Percentiles rank a stretch among this genome's conserved stretches.
Conservation (phyloP, 306 rosid species). For the Acacia acuminata region DNA sequence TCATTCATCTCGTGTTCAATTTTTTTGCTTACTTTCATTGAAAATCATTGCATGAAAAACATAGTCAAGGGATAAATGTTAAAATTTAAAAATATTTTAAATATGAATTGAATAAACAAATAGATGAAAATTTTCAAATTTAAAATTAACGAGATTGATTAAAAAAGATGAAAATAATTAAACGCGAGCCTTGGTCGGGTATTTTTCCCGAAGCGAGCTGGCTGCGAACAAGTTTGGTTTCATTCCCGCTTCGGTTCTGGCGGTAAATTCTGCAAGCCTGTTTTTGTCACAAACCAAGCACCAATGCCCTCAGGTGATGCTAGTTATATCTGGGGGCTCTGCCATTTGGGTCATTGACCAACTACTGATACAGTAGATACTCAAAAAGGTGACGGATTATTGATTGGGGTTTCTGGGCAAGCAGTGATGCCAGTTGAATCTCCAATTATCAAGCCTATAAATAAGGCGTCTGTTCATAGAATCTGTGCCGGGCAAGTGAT, state of each 20-base stretch:
- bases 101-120: background rate
- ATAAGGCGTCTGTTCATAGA: conserved; percentile 68
- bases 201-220: background rate
- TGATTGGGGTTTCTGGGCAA: conserved; percentile 42
- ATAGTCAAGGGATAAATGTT: no score
- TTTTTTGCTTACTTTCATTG: background rate
- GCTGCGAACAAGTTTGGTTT: background rate
- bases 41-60: background rate
- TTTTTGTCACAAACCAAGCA: background rate
- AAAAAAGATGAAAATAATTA: background rate
- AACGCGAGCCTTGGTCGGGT: background rate
- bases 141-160: background rate
- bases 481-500: conserved; percentile 95
- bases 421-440: conserved; percentile 45
- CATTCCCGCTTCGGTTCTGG: conserved; percentile 50
- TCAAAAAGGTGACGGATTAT: conserved; percentile 10
- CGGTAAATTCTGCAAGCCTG: conserved; percentile 53
- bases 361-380: background rate
- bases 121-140: background rate
- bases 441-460: conserved; percentile 62
- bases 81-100: background rate
- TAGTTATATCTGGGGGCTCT: background rate
- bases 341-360: background rate
- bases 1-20: background rate
- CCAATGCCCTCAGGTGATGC: background rate